These are phyloP conservation scores for Schwanniomyces yamadae DNA, from an alignment of 805 yeast genomes.

Conservation along the genomic window DNA sequence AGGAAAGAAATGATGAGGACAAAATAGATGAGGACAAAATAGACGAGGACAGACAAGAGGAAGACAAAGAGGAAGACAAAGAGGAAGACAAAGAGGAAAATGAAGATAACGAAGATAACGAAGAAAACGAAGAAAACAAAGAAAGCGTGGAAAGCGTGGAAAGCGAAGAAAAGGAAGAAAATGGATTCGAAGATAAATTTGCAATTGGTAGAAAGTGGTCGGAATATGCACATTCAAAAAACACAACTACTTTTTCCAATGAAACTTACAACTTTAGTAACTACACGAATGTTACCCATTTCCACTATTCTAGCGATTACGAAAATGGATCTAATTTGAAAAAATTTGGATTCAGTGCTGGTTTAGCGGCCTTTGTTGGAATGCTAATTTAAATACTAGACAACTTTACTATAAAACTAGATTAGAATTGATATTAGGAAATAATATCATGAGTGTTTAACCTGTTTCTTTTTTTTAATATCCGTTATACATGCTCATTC, in stretches of 20 bases:
- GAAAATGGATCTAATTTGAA: constrained; percentile 11
- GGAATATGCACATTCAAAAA: background rate
- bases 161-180: constrained; percentile 4
- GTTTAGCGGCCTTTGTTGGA: constrained; percentile 6
- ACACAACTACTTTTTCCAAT: background rate
- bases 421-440: background rate
- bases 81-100: constrained; percentile 5
- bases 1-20: constrained; percentile 1
- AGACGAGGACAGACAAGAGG: constrained; percentile 6
- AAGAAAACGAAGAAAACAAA: constrained; percentile 6
- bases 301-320: constrained; percentile 10
- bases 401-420: background rate
- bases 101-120: too few relatives aligned
- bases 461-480: too few relatives aligned
- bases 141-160: constrained; percentile 4
- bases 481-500: background rate
- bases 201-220: background rate
- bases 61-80: constrained; percentile 4
- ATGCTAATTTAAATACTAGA: constrained; percentile 6
- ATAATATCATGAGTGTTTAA: too few relatives aligned
- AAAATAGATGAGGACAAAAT: constrained; percentile 7
- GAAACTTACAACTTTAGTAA: background rate
- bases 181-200: too few relatives aligned
- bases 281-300: constrained; percentile 8
- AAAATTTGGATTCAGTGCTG: constrained; percentile 4